A percentile compares a stretch with the other conserved stretches of the same genome.
Evolutionary conservation across 495 filamentous ascomycete species (phyloP).

Genomic region (Penicillium coffeae): DNA sequence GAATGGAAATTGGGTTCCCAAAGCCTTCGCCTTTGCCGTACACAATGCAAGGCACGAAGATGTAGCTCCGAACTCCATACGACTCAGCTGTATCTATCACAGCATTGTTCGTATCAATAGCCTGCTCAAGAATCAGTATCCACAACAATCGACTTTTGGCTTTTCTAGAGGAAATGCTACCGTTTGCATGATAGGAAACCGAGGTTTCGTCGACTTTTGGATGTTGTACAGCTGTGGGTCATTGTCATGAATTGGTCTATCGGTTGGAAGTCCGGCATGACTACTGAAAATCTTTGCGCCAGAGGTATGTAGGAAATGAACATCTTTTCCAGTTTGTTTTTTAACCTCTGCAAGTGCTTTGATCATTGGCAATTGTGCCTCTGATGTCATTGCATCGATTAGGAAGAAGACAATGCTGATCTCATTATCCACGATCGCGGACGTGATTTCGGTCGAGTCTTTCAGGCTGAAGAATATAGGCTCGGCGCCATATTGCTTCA

Average conservation of each 20-base stretch:
- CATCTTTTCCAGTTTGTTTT: conserved; percentile 30
- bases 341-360: conserved; percentile 39
- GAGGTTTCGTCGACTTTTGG: conserved; percentile 25
- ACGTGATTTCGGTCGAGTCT: conserved; percentile 21
- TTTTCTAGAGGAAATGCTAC: conserved; percentile 6
- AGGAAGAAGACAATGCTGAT: conserved; percentile 41
- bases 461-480: conserved; percentile 31
- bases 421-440: conserved; percentile 33
- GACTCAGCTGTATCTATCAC: conserved; percentile 36
- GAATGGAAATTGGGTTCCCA: conserved; percentile 47
- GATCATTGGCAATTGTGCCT: conserved; percentile 27
- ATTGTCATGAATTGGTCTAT: conserved; percentile 37
- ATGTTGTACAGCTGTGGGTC: conserved; percentile 39
- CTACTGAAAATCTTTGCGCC: conserved; percentile 35
- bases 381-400: conserved; percentile 19
- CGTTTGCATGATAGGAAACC: neutral
- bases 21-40: conserved; percentile 46
- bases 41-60: conserved; percentile 46
- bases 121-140: conserved; percentile 13
- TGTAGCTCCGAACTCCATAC: conserved; percentile 43
- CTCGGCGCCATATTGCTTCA: conserved; percentile 41
- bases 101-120: conserved; percentile 26
- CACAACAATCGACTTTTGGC: neutral
- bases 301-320: conserved; percentile 43
- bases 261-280: conserved; percentile 25